Evolutionary conservation across 805 yeast genomes (phyloP).

Genomic region (Candida ascalaphidarum): DNA sequence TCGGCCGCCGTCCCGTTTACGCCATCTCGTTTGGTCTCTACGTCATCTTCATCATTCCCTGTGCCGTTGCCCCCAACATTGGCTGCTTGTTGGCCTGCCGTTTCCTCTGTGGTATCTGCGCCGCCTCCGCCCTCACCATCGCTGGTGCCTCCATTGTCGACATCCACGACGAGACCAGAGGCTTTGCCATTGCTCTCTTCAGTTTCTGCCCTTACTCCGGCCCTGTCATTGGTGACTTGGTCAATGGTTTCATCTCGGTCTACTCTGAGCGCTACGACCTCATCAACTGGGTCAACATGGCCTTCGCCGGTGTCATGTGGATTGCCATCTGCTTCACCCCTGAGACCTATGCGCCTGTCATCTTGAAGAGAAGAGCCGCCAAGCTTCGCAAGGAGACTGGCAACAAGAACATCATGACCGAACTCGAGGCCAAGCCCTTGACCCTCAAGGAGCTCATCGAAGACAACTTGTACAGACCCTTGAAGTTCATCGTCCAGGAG

Average conservation of each 20-base stretch:
- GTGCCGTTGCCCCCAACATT: constrained; percentile 76
- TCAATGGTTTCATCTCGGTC: constrained; percentile 77
- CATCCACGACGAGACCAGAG: constrained; percentile 74
- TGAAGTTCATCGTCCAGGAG: constrained; percentile 68
- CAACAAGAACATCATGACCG: constrained; percentile 79
- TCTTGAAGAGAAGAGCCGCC: constrained; percentile 58
- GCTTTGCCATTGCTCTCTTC: constrained; percentile 83
- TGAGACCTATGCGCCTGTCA: constrained; percentile 87
- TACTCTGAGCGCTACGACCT: constrained; percentile 61
- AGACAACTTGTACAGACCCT: constrained; percentile 72
- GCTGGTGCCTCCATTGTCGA: constrained; percentile 93
- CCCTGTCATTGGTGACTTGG: constrained; percentile 83
- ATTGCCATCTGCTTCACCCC: constrained; percentile 57
- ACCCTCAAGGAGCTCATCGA: constrained; percentile 59
- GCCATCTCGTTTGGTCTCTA: constrained; percentile 68
- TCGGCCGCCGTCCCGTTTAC: constrained; percentile 82
- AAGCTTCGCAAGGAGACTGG: constrained; percentile 72
- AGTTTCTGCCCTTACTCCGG: constrained; percentile 92
- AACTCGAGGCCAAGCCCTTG: constrained; percentile 80
- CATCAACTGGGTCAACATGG: constrained; percentile 88
- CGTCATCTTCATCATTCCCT: constrained; percentile 75
- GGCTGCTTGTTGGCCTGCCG: constrained; percentile 77
- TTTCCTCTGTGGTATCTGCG: constrained; percentile 79
- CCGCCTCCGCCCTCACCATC: constrained; percentile 73
- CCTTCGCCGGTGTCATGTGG: constrained; percentile 83